Conservation (phyloP, 306 rosid genomes). For the Glycine soja region DNA sequence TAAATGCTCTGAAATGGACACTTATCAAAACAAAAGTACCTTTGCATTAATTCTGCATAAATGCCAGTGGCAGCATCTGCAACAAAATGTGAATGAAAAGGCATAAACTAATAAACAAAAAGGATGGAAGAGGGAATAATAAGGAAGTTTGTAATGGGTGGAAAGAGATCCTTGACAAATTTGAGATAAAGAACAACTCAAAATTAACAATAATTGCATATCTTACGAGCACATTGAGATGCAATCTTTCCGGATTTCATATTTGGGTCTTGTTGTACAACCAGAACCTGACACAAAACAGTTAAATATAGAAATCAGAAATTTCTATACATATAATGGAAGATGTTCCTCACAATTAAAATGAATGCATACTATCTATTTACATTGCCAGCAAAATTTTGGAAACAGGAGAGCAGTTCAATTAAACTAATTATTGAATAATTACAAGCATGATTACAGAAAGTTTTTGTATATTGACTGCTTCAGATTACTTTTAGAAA, state of each 20-base stretch:
- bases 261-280: slow-evolving; percentile 88
- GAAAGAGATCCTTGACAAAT: slow-evolving; percentile 1
- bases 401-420: slow-evolving; percentile 32
- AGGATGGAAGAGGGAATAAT: slow-evolving; percentile 33
- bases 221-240: slow-evolving; percentile 98
- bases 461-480: neutral
- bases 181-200: slow-evolving; percentile 8
- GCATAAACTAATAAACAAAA: slow-evolving; percentile 29
- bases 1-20: slow-evolving; percentile 30
- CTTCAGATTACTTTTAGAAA: neutral
- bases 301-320: slow-evolving; percentile 43
- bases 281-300: slow-evolving; percentile 67
- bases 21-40: slow-evolving; percentile 59
- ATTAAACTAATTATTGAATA: slow-evolving; percentile 29
- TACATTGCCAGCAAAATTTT: slow-evolving; percentile 18
- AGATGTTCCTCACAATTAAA: slow-evolving; percentile 17
- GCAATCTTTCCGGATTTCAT: slow-evolving; percentile 95
- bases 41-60: slow-evolving; percentile 79
- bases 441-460: neutral
- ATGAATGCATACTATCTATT: slow-evolving; percentile 17
- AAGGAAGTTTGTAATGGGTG: neutral
- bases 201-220: slow-evolving; percentile 32
- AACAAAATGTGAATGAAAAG: slow-evolving; percentile 35
- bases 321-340: slow-evolving; percentile 26
- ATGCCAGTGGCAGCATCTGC: slow-evolving; percentile 95